Conservation (phyloP, 495 filamentous ascomycete genomes). For the Gamarada debralockiae region DNA sequence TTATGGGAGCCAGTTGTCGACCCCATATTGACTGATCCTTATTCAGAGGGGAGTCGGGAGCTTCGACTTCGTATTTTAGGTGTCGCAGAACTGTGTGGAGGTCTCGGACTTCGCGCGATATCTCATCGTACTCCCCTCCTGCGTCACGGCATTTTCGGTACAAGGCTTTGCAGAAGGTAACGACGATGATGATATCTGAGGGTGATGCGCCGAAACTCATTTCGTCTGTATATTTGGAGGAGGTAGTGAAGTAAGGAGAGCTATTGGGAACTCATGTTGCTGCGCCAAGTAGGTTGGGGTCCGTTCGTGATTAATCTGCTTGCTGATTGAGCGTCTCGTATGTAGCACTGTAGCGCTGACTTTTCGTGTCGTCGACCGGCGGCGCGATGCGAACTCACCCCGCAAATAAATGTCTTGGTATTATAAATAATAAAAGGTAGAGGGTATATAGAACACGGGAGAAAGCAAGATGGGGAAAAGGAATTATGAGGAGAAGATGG, state of each 20-base stretch:
- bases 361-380: no score
- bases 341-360: no score
- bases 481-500: neutral
- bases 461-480: neutral
- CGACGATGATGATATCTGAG: conserved; percentile 21
- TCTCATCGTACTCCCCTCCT: conserved; percentile 28
- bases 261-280: conserved; percentile 2
- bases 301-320: no score
- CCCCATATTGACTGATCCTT: conserved; percentile 32
- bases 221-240: neutral
- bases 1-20: conserved; percentile 36
- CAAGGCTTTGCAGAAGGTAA: conserved; percentile 18
- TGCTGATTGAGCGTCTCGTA: no score
- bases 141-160: conserved; percentile 25
- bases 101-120: conserved; percentile 33
- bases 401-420: no score
- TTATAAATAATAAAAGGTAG: no score
- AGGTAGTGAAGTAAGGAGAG: neutral
- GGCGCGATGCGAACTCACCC: no score
- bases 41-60: conserved; percentile 44
- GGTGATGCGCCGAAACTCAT: conserved; percentile 23
- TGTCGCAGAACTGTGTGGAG: conserved; percentile 45
- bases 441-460: conserved; percentile 6
- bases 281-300: neutral
- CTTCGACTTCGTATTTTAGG: conserved; percentile 44